Conservation (phyloP, 2,329 filamentous ascomycete species). For the Tolypocladium ovalisporum region DNA sequence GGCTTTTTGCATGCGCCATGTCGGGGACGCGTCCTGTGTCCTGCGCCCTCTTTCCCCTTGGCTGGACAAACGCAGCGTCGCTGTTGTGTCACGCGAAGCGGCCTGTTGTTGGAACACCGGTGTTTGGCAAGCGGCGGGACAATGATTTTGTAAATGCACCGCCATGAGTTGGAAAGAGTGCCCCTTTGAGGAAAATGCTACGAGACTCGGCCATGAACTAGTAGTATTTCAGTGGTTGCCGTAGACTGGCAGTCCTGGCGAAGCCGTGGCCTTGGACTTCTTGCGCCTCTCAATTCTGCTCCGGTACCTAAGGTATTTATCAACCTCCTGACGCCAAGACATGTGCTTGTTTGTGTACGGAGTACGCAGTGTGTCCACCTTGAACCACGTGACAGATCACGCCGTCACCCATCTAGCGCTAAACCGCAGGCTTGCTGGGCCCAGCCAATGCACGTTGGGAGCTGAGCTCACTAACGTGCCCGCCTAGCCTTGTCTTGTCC, state of each 20-base stretch:
- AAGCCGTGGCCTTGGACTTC: no score
- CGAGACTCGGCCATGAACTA: no score
- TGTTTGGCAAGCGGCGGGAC: no score
- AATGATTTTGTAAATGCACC: no score
- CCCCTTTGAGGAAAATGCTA: no score
- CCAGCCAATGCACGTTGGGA: background rate
- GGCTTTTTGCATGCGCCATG: background rate
- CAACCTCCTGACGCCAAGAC: no score
- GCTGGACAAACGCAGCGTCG: background rate
- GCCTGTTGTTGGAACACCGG: background rate
- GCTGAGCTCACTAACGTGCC: background rate
- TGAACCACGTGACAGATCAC: background rate
- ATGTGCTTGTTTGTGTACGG: background rate
- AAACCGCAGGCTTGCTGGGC: background rate
- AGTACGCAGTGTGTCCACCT: background rate
- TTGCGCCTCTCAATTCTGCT: no score
- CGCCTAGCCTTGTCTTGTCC: background rate
- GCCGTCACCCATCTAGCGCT: background rate
- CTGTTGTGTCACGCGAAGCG: background rate
- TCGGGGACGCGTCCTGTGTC: background rate
- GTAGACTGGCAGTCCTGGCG: no score
- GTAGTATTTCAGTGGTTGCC: no score
- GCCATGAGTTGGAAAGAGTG: no score
- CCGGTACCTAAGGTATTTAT: no score
- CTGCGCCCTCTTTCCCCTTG: background rate